A percentile compares a stretch with the other conserved stretches of the same genome.
phyloP scores from a whole-genome alignment of 108 stramenopile species.

The Discostella stelligeroides region DNA sequence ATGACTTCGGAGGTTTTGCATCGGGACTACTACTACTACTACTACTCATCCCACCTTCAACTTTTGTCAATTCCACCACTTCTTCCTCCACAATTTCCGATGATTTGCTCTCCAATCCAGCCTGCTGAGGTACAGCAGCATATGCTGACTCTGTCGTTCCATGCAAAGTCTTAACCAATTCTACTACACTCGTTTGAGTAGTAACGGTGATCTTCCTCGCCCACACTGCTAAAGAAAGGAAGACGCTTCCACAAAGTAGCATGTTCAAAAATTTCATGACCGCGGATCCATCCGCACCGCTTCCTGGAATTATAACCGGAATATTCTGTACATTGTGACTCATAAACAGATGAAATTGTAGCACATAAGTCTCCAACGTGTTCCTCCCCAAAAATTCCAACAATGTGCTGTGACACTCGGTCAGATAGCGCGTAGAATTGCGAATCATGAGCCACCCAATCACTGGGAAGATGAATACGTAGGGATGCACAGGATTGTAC shows the following conservation, averaged over 20 bases:
- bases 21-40: too few species aligned
- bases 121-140: slow-evolving; percentile 17
- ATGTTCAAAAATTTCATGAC: slow-evolving; percentile 58
- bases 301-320: slow-evolving; percentile 68
- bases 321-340: slow-evolving; percentile 71
- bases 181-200: slow-evolving; percentile 59
- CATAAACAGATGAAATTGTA: slow-evolving; percentile 95
- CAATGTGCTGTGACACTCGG: slow-evolving; percentile 63
- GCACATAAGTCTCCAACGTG: slow-evolving; percentile 93
- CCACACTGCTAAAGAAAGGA: slow-evolving; percentile 56
- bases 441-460: slow-evolving; percentile 89
- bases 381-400: slow-evolving; percentile 89
- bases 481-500: slow-evolving; percentile 90
- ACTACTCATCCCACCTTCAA: slow-evolving; percentile 27
- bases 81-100: slow-evolving; percentile 12
- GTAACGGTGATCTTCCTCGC: slow-evolving; percentile 64
- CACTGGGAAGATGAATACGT: slow-evolving; percentile 83
- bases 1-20: too few species aligned
- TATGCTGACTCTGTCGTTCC: slow-evolving; percentile 17
- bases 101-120: slow-evolving; percentile 4
- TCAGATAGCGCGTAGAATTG: slow-evolving; percentile 81
- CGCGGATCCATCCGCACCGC: slow-evolving; percentile 53
- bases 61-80: slow-evolving; percentile 33
- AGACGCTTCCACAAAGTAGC: slow-evolving; percentile 61
- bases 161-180: slow-evolving; percentile 42